Evolutionary conservation across 176 grass and related monocot genomes (phyloP), one percentile per base, ranked within the genome.

Genomic region (Musa itinerans): DNA sequence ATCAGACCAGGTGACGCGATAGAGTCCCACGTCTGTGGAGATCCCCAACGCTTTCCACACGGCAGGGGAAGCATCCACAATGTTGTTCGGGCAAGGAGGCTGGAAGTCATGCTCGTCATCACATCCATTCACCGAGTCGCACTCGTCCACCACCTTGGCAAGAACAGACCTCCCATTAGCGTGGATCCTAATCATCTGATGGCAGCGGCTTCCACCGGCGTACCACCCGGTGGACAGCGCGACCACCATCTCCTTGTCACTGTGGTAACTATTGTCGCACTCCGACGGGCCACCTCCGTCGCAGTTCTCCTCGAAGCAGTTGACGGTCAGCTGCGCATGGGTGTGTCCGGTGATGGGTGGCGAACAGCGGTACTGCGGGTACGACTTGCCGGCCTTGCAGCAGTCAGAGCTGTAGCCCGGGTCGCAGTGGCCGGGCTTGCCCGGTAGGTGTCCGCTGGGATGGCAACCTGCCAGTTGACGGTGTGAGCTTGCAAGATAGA

Each of bases 71-170:
- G 79, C 90, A 1, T 82, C 81, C 0, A 93, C 85, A 9, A 78
- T 48, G 75, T 93, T 79, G 29, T 81, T 79, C 12, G 55, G 68
- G 11, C 87, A 93, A 0, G 84, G 90, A 0, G 82, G 79, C 79
- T 89, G 71, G 11, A 72, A 89, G 54, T 87, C 88, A 63, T 83
- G 84, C 2, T 87, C 76, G 0, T 54, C 23, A 0, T 81, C 83
- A 13, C 87, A 92, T 26, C 90, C 87, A 2, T 89, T 63, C 16
- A 89, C 29, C 1, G 84, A 89, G 84, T 92, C 87, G 27, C 90
- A 92, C 85, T 86, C 86, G 75, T 89, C 87, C 11, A 89, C 90
- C 9, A 92, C 87, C 67, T 83, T 89, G 21, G 84, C 87, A 2
- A 72, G 13, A 27, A 83, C 82, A 0, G 76, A 85, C 11, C 76